Evolutionary conservation across 805 yeast species (phyloP), one percentile per base, ranked within the genome.

Genomic region (Maudiozyma barnettii): DNA sequence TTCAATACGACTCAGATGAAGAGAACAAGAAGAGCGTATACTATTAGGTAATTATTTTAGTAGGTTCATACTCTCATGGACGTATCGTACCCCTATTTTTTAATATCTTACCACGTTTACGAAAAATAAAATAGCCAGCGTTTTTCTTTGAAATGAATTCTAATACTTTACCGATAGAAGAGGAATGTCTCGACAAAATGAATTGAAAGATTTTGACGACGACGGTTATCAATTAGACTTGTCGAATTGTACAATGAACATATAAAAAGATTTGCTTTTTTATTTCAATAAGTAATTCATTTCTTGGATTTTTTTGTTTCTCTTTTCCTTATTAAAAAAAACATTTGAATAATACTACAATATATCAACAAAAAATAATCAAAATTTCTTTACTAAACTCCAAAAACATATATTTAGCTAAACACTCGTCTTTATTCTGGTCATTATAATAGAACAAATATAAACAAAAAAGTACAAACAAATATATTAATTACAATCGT

Each of bases 401-500:
- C 36, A 33, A 33, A 33, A 14, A 33, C 16, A 33, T 33, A 33
- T 33, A 33, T 33, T 33, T 21, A 16, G 8, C 8, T 21, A 39
- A 7, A 39, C 22, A 39, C 41, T 39, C 41, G 41, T 26, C 16
- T 26, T 26, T 39, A 39, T 39, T 39, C 41, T 39, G 41, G 20
- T 18, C 30, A 39, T 21, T 21, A 5, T 21, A 39, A 21, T 21
- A 21, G 41, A 39, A 39, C 41, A 21, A 39, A 21, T 13, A 22
- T 26, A 22, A 39, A 30, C 41, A 39, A 39, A n/a, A 37, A 16
- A 26, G 30, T 26, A 26, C 30, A 26, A 37, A 19, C 21, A 18
- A 37, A 37, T 20, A 37, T 20, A 37, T 37, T 13, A 19, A 33
- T 33, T 33, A 29, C 36, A 20, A 20, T 37, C 40, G n/a, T 37